Conservation (phyloP, 345 rosid genomes). For the Balakata baccata region DNA sequence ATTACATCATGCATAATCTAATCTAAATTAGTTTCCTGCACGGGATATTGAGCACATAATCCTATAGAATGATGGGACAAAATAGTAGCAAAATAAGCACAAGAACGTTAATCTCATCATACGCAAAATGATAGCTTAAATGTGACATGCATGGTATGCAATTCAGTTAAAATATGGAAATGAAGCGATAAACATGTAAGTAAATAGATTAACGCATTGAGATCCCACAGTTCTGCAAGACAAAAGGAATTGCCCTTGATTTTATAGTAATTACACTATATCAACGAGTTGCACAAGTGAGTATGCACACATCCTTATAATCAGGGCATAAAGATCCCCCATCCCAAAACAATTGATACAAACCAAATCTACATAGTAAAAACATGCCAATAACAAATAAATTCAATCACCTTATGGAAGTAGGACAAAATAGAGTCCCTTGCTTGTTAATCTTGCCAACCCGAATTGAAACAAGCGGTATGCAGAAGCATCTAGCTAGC, state of each 20-base stretch:
- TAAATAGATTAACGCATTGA: not conserved
- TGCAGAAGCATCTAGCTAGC: constrained; percentile 89
- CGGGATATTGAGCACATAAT: constrained; percentile 16
- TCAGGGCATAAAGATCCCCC: too few species aligned
- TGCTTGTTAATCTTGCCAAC: constrained; percentile 81
- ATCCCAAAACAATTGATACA: too few species aligned
- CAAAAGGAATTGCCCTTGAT: too few species aligned
- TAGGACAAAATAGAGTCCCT: constrained; percentile 62
- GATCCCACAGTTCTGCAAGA: too few species aligned
- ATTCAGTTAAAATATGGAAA: not conserved
- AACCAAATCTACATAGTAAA: not conserved
- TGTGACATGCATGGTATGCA: not conserved
- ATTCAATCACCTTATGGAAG: constrained; percentile 61
- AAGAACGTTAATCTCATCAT: not conserved
- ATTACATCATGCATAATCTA: constrained; percentile 27
- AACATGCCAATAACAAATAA: not conserved
- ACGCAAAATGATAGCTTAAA: too few species aligned
- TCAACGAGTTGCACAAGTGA: not conserved
- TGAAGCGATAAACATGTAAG: not conserved
- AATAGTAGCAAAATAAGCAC: constrained; percentile 3
- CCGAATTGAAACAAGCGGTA: constrained; percentile 85
- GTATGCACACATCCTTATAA: not conserved
- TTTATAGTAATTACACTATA: not conserved
- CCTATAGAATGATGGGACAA: constrained; percentile 4
- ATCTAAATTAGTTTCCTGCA: constrained; percentile 33